Percentiles rank a stretch among this genome's conserved stretches.
Conservation (phyloP, 352 stramenopile species). For the Sclerospora graminicola region DNA sequence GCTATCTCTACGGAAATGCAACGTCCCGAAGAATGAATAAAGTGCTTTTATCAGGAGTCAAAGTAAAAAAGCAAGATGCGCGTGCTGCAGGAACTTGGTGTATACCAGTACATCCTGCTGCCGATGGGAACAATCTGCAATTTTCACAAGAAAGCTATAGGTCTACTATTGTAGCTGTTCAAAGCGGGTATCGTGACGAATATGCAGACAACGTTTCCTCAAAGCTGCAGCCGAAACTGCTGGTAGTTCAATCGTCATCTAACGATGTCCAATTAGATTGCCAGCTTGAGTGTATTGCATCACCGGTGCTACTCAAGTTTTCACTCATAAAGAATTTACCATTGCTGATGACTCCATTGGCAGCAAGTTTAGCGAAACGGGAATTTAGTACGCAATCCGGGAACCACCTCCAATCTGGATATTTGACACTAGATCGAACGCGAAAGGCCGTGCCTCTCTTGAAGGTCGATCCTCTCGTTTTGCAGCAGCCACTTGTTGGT, state of each 20-base stretch:
- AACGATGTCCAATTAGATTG: constrained; percentile 35
- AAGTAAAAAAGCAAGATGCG: constrained; percentile 15
- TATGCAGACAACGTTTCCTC: constrained; percentile 22
- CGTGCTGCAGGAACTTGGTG: constrained; percentile 20
- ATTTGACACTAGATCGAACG: constrained; percentile 63
- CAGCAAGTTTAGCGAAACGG: constrained; percentile 38
- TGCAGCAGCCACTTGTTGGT: constrained; percentile 56
- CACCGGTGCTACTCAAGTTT: constrained; percentile 37
- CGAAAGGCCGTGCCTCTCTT: constrained; percentile 67
- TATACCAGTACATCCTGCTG: constrained; percentile 22
- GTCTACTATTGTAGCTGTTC: constrained; percentile 17
- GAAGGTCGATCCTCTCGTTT: constrained; percentile 57
- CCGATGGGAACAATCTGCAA: constrained; percentile 1
- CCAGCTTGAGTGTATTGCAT: constrained; percentile 29
- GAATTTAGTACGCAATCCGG: constrained; percentile 31
- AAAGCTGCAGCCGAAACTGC: constrained; percentile 28
- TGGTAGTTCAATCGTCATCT: constrained; percentile 25
- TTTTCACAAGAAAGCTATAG: constrained; percentile 24
- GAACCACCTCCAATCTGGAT: constrained; percentile 36
- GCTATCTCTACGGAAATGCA: constrained; percentile 29
- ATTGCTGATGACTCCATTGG: constrained; percentile 67
- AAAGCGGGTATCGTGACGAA: constrained; percentile 27
- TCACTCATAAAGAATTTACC: constrained; percentile 55
- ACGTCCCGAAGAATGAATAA: constrained; percentile 9
- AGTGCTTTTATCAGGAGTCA: constrained; percentile 19